Conservation (phyloP, 345 rosid genomes). For the Citrus glauca region DNA sequence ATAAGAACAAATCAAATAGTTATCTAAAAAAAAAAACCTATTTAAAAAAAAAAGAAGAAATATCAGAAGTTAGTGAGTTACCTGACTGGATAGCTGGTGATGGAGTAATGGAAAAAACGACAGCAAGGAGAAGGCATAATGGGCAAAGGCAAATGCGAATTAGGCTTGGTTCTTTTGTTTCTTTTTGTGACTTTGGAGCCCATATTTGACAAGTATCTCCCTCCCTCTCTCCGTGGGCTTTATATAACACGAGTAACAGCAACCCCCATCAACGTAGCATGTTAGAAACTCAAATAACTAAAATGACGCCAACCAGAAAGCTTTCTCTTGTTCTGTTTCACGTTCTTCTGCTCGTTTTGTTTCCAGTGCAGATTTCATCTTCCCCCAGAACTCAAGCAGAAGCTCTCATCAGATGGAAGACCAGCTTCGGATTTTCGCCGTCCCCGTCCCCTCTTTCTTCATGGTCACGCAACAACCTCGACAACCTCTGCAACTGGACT, state of each 20-base stretch:
- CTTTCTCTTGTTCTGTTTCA: conserved; percentile 23
- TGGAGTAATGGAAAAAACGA: no score
- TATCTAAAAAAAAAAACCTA: no score
- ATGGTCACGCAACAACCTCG: conserved; percentile 50
- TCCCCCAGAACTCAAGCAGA: conserved; percentile 49
- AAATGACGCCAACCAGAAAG: conserved; percentile 12
- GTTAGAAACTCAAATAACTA: neutral
- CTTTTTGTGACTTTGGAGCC: no score
- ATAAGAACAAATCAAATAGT: no score
- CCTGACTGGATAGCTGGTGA: no score
- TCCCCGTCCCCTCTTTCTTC: conserved; percentile 33
- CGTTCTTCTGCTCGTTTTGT: conserved; percentile 8
- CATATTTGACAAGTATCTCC: neutral
- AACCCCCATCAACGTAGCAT: neutral
- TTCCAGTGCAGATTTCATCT: conserved; percentile 29
- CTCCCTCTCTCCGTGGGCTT: neutral
- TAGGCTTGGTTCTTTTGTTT: neutral
- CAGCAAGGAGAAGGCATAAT: no score
- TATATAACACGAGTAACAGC: neutral
- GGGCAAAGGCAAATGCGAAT: no score
- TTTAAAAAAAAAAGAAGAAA: no score
- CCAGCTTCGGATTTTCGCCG: conserved; percentile 25
- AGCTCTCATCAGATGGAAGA: conserved; percentile 63
- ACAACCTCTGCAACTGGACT: conserved; percentile 62
- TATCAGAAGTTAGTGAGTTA: no score